Evolutionary conservation across 2,329 filamentous ascomycete genomes (phyloP), one percentile per base, ranked within the genome.

Genomic region (Diaporthe velutina): DNA sequence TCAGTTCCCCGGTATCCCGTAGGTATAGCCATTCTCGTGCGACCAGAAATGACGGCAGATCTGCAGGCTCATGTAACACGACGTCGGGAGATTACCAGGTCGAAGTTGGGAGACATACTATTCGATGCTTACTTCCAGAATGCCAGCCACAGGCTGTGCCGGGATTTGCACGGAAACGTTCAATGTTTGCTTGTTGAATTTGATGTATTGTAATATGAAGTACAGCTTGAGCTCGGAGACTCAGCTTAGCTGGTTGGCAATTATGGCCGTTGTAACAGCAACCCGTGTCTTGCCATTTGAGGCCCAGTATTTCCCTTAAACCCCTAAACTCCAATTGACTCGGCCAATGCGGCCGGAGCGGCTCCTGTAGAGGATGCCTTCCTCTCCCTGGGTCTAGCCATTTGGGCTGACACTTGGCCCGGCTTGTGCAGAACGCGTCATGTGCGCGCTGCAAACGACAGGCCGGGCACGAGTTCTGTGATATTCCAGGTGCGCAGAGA

Each of bases 401-500:
- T 28, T 67, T 0, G 22, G 64, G 64, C 33, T 54, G 33, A 68
- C 48, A 28, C 45, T 68, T 68, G 33, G 17, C 64, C 64, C 45
- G 64, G 33, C 45, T 38, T 54, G 64, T 35, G 42, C 64, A 54
- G 64, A 68, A n/a, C 64, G 45, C 64, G 48, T 40, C 48, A 22
- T 68, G 4, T 68, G 64, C 48, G 64, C 64, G 64, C 64, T 54
- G 48, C n/a, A 54, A 4, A 40, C n/a, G 48, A 28, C 64, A 40
- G 22, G 64, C 22, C 33, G 17, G 64, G 33, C 33, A 19, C 64
- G 64, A 25, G 64, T 68, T 12, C n/a, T 52, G 48, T 25, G 25
- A 68, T 40, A 40, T 68, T 52, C 35, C 64, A 68, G 64, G 15
- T 38, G 33, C n/a, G n/a, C 64, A 68, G 64, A 67, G 10, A n/a